Percentiles rank a stretch among this genome's conserved stretches.
Evolutionary conservation across 331 rosid genomes (phyloP).

Genomic region (Rosa hybrid): DNA sequence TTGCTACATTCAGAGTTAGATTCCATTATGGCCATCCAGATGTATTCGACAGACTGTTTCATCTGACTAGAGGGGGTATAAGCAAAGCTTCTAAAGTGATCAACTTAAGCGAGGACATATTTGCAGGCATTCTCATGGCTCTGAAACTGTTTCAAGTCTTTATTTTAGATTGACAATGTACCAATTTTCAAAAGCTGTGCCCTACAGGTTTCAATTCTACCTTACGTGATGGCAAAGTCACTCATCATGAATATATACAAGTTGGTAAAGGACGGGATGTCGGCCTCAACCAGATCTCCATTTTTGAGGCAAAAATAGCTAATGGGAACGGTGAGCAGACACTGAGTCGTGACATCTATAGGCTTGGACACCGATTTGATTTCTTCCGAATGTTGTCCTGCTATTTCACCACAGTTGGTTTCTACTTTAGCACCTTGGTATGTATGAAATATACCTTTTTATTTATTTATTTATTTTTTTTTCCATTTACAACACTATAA

Average conservation of each 20-base stretch:
- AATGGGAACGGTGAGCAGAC: slow-evolving; percentile 98
- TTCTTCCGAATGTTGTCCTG: slow-evolving; percentile 92
- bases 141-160: slow-evolving; percentile 1
- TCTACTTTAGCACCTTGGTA: slow-evolving; percentile 97
- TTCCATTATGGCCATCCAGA: slow-evolving; percentile 99
- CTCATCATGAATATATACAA: slow-evolving; percentile 98
- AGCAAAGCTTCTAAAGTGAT: slow-evolving; percentile 95
- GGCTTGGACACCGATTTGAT: slow-evolving; percentile 97
- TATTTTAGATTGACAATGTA: slow-evolving; percentile 19
- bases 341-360: slow-evolving; percentile 86
- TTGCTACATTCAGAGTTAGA: slow-evolving; percentile 73
- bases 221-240: slow-evolving; percentile 86
- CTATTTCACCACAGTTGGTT: slow-evolving; percentile 86
- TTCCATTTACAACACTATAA: slow-evolving; percentile 13
- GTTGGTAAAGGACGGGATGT: slow-evolving; percentile 99
- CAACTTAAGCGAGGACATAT: slow-evolving; percentile 98
- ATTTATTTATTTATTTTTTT: neutral
- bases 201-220: slow-evolving; percentile 90
- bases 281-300: slow-evolving; percentile 96
- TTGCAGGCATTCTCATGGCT: slow-evolving; percentile 63
- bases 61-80: slow-evolving; percentile 96
- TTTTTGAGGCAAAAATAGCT: slow-evolving; percentile 97
- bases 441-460: slow-evolving; percentile 26
- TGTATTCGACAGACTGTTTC: slow-evolving; percentile 90
- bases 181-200: slow-evolving; percentile 7